Evolutionary conservation across 2,329 filamentous ascomycete species (phyloP).

Genomic region (Fusarium xylarioides): DNA sequence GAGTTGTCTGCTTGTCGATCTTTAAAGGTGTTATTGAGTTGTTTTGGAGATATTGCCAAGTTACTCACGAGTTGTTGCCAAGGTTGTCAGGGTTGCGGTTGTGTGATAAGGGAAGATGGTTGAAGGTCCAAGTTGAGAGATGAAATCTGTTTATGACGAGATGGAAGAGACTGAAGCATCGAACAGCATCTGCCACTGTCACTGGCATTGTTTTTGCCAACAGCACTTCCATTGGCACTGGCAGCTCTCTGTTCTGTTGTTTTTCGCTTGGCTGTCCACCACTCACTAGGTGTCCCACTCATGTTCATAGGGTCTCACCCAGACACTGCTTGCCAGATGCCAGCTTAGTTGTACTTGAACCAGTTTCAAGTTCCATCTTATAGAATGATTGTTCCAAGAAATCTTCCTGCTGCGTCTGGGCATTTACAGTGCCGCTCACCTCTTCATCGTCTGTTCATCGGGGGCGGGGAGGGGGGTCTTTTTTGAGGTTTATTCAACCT

Average conservation of each 20-base stretch:
- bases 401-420: no score
- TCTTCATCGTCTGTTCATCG: no score
- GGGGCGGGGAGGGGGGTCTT: background rate
- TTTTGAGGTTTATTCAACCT: no score
- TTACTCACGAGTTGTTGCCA: background rate
- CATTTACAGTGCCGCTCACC: background rate
- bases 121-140: background rate
- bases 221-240: background rate
- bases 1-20: fast-evolving
- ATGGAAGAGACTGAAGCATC: background rate
- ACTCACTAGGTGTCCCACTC: background rate
- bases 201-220: fast-evolving
- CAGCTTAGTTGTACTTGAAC: no score
- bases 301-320: background rate
- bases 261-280: background rate
- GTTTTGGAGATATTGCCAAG: background rate
- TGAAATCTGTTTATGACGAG: background rate
- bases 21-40: background rate
- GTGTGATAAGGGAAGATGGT: background rate
- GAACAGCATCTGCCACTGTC: background rate
- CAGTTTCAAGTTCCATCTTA: background rate
- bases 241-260: background rate
- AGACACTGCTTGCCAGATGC: background rate
- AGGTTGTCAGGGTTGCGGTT: background rate
- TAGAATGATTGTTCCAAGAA: background rate